Evolutionary conservation across 2,329 filamentous ascomycete genomes (phyloP), one percentile per base, ranked within the genome.

Genomic region (Diaporthe destruens): DNA sequence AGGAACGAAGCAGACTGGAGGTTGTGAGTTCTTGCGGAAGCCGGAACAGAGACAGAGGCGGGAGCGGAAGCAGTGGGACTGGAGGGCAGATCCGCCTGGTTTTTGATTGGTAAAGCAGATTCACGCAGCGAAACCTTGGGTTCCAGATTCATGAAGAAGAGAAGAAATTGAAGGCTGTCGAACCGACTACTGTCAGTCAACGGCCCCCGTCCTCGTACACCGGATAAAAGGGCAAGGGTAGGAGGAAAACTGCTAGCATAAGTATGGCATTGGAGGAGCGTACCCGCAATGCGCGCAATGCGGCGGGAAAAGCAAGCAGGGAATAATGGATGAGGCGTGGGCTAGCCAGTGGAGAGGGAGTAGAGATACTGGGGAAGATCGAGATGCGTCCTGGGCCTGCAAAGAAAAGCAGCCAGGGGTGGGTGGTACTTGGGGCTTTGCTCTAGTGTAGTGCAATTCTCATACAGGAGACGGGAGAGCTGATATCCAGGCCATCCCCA

Each of bases 171-270:
- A 71, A 56, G 69, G 66, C 71, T 74, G 71, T 72, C 71, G 59
- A 74, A 39, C 66, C 71, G 67, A 74, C 73, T 44, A 61, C 42
- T 70, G 72, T 74, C 72, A 74, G 72, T 70, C 73, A 72, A 74
- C 70, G 66, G 73, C 39, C 59, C 57, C 59, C 55, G 29, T 71
- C 53, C 66, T 47, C 55, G 65, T 63, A 65, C 61, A 61, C 44
- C 70, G 65, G 56, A 65, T 59, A 63, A 72, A 74, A 49, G 72
- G 65, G 69, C 69, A 68, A 71, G 56, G 61, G 69, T 66, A 39
- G n/a, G 47, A 66, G 47, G 47, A 66, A 66, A 66, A 14, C 61
- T 53, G 34, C 61, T 66, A 66, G 61, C 47, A 66, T 66, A 53
- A 51, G 47, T 66, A 53, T 51, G 47, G 47, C 32, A 66, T 66